Percentiles rank a stretch among this genome's conserved stretches.
phyloP scores from a whole-genome alignment of 768 basidiomycete species.

The Flagelloscypha sp. region DNA sequence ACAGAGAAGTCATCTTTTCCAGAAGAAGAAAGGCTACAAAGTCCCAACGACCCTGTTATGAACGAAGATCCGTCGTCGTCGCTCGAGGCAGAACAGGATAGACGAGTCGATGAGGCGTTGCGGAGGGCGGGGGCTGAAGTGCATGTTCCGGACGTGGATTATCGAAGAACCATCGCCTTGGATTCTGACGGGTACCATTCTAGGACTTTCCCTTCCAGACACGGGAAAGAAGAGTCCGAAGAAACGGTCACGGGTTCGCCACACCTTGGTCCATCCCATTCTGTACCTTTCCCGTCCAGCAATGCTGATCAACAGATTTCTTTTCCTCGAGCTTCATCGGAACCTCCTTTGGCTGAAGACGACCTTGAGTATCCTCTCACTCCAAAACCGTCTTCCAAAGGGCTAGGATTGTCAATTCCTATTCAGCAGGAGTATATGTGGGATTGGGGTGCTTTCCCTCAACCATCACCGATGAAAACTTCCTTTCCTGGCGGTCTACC shows the following conservation, averaged over 20 bases:
- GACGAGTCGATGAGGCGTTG: slow-evolving; percentile 44
- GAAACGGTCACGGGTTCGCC: too few species aligned
- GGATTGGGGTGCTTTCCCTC: slow-evolving; percentile 92
- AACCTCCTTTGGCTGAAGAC: slow-evolving; percentile 47
- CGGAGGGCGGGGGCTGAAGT: slow-evolving; percentile 31
- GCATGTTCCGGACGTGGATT: slow-evolving; percentile 50
- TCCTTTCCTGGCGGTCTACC: slow-evolving; percentile 34
- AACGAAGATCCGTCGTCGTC: slow-evolving; percentile 22
- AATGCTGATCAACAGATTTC: too few species aligned
- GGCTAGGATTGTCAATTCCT: slow-evolving; percentile 7
- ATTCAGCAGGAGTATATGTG: slow-evolving; percentile 70
- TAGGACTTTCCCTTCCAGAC: too few species aligned
- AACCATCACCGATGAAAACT: slow-evolving; percentile 57
- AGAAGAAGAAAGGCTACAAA: too few species aligned
- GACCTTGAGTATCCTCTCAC: slow-evolving; percentile 10
- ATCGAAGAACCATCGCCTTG: slow-evolving; percentile 61
- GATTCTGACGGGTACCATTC: slow-evolving; percentile 81
- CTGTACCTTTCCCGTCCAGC: too few species aligned
- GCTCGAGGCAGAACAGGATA: slow-evolving; percentile 25
- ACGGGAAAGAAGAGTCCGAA: too few species aligned
- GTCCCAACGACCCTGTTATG: too few species aligned
- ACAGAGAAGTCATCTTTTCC: background rate
- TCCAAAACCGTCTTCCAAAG: slow-evolving; percentile 2
- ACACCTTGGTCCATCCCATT: too few species aligned
- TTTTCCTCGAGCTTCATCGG: slow-evolving; percentile 48